Evolutionary conservation across 306 rosid genomes (phyloP), one percentile per base, ranked within the genome.

Genomic region (Rosa lucieae): DNA sequence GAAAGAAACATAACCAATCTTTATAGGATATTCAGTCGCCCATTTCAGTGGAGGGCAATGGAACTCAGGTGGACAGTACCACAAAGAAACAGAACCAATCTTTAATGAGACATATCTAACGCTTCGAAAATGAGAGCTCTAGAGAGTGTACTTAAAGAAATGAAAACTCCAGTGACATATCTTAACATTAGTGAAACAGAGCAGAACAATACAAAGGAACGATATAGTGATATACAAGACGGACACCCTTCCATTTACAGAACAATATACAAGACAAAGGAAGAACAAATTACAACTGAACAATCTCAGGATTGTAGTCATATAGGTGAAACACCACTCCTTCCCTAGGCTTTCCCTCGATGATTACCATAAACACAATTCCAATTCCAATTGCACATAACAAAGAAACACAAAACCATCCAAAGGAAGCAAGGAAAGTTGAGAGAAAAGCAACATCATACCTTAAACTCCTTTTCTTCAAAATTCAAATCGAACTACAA

Each of bases 11-110:
- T n/a, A n/a, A n/a, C n/a, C n/a, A n/a, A n/a, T n/a, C n/a, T n/a
- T n/a, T n/a, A n/a, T n/a, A n/a, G 99, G 99, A 85, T 95, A 90
- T 85, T 95, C 99, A 40, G 85, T 84, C 21, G 89, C 92, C 73
- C 99, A 93, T 89, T 95, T 93, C 92, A 96, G 99, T 20, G 94
- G 98, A 70, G 99, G 99, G 48, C 94, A 86, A 51, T 95, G 99
- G 99, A 93, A 96, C 78, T 93, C 99, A 2, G 97, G 99, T 58
- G 99, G 98, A 73, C 92, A 89, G 56, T 95, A 98, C 85, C 86
- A 87, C 86, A 86, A 84, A 79, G 98, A 95, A 84, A 84, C 83
- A 0, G 93, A 90, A 59, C 99, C 98, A 32, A 93, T 96, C 81
- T 80, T 75, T n/a, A 89, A 88, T 53, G 71, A 77, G 72, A 70